Base-by-base conservation (phyloP, 306 rosid genomes). In the Macrotyloma uniflorum region DNA sequence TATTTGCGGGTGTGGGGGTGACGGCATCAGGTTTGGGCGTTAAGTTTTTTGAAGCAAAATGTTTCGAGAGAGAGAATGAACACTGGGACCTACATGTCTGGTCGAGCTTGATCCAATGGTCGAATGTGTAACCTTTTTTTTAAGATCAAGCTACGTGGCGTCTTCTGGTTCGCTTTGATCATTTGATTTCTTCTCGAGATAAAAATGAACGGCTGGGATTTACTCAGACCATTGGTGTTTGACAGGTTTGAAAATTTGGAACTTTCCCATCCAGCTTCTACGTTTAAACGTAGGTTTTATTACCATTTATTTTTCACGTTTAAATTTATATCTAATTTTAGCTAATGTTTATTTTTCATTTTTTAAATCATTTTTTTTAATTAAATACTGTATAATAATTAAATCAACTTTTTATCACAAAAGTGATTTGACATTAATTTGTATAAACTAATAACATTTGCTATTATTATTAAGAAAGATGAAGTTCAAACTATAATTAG, bases 31-130 rank as follows among this genome's bases (percentile, higher is more conserved):
- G 6, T n/a, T 58, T 1, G 51, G 59, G 75, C 28, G 50, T 64
- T 64, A 35, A 5, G 23, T 38, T 38, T 8, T 77, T 73, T 23
- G 55, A 87, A 89, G 86, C 87, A 57, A 79, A 85, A 80, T 59
- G 80, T 74, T 65, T 62, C 12, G 47, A 42, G 15, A 42, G 47
- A 42, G 47, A 42, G 14, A 42, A 42, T 10, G 15, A 42, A 12
- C 47, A 42, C 30, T 23, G 83, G 96, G 97, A 80, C 73, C 97
- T 89, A 83, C 71, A 13, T 66, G 51, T 66, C 19, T 38, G 50
- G 19, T 2, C n/a, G 2, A 6, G n/a, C 4, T 38, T 36, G 32
- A 65, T 65, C 70, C 50, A 88, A 75, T 86, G 95, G 84, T 9
- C 28, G 33, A 53, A 57, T 20, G 13, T 64, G 15, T 18, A 64